Conservation (phyloP, 2,329 filamentous ascomycete species). For the Chaetomium olivaceum region DNA sequence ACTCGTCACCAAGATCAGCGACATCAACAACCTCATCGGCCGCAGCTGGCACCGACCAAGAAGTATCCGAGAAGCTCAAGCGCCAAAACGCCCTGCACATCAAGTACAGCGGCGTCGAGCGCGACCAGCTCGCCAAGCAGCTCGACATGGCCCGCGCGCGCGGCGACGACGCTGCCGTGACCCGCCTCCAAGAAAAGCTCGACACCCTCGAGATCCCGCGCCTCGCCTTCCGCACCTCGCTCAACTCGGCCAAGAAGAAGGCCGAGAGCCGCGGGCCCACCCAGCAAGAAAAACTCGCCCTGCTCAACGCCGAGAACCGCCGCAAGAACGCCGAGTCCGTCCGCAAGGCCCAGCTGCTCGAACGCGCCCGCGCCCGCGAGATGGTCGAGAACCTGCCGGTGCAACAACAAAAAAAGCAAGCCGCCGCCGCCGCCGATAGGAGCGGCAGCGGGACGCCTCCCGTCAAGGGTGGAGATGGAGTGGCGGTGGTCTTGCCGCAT, state of each 20-base stretch:
- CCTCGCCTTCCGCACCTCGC: constrained; percentile 69
- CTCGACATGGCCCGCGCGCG: constrained; percentile 65
- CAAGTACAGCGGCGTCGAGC: constrained; percentile 66
- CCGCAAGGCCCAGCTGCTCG: constrained; percentile 84
- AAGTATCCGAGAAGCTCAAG: constrained; percentile 76
- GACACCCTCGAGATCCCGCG: constrained; percentile 67
- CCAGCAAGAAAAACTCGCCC: constrained; percentile 80
- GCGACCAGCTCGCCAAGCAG: constrained; percentile 64
- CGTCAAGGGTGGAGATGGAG: constrained; percentile 37
- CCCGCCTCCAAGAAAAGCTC: constrained; percentile 59
- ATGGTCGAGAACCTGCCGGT: constrained; percentile 52
- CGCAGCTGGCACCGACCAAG: constrained; percentile 80
- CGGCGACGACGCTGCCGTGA: constrained; percentile 60
- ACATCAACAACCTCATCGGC: constrained; percentile 77
- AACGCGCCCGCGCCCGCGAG: constrained; percentile 65
- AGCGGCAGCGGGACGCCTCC: constrained; percentile 39
- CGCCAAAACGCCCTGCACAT: constrained; percentile 68
- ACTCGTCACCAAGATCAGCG: constrained; percentile 70
- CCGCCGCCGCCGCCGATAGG: neutral
- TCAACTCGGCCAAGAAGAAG: constrained; percentile 53
- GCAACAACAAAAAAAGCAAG: too few relatives aligned
- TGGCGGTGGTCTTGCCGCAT: constrained; percentile 48
- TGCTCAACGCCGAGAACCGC: constrained; percentile 82
- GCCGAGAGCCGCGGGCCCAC: constrained; percentile 51
- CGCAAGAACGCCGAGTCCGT: constrained; percentile 83